These are phyloP conservation scores for Fusarium torreyae DNA, from an alignment of 2,329 filamentous ascomycete genomes.

Conservation along the genomic window DNA sequence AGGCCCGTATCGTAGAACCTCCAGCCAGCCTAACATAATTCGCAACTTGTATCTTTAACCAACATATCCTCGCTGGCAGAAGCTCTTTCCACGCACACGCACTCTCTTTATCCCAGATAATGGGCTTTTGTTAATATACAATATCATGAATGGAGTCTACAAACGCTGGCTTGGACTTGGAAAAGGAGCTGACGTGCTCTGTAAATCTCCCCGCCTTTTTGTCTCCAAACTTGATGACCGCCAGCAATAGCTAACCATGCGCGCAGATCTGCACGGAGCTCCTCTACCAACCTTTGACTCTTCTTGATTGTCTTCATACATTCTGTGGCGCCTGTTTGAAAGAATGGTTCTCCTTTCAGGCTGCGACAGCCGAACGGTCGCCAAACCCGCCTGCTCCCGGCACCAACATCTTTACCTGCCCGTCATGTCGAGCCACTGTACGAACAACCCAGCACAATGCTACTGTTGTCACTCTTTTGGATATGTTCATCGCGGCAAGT, in stretches of 20 bases:
- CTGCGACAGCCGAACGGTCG: conserved; percentile 68
- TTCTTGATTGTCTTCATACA: conserved; percentile 94
- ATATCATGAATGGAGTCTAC: conserved; percentile 65
- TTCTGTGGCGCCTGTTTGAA: conserved; percentile 97
- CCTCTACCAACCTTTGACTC: conserved; percentile 89
- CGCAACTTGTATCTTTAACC: conserved; percentile 29
- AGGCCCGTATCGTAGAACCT: conserved; percentile 16
- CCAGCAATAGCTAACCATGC: conserved; percentile 34
- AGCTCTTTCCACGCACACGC: conserved; percentile 21
- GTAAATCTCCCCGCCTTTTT: conserved; percentile 63
- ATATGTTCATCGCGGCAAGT: conserved; percentile 87
- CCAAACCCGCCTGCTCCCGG: conserved; percentile 65
- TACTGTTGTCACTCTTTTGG: conserved; percentile 88
- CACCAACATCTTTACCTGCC: conserved; percentile 82
- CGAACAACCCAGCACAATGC: conserved; percentile 92
- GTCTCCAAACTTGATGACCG: conserved; percentile 20
- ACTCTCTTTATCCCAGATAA: conserved; percentile 24
- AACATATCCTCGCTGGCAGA: conserved; percentile 26
- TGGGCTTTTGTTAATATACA: conserved; percentile 29
- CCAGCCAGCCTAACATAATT: conserved; percentile 37
- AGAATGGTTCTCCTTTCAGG: conserved; percentile 94
- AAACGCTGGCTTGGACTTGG: conserved; percentile 77
- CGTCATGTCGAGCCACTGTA: conserved; percentile 89
- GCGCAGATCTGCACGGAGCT: conserved; percentile 94
- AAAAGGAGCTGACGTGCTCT: conserved; percentile 95